These are phyloP conservation scores for Cyclanthera cordifolia DNA, from an alignment of 306 rosid species.

Conservation along the genomic window DNA sequence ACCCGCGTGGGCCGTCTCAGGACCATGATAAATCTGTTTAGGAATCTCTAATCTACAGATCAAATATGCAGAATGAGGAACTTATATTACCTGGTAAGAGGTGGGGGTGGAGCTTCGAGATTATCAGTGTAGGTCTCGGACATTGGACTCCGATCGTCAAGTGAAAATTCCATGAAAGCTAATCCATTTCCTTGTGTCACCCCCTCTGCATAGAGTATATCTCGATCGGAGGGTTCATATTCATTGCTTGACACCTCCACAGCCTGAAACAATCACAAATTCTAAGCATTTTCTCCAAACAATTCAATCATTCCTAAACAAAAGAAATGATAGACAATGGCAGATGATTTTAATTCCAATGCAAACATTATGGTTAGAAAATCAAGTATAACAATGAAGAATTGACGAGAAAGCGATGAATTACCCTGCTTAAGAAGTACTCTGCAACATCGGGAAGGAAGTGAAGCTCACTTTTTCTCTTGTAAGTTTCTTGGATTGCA, in stretches of 20 bases:
- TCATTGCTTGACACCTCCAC: too few species aligned
- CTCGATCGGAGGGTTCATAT: constrained; percentile 74
- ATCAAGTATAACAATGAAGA: too few species aligned
- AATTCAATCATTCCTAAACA: too few species aligned
- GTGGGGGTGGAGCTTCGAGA: constrained; percentile 66
- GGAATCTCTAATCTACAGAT: neutral
- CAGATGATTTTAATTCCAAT: too few species aligned
- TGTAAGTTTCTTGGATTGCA: constrained; percentile 82
- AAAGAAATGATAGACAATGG: too few species aligned
- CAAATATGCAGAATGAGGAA: neutral
- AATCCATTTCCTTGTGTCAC: constrained; percentile 93
- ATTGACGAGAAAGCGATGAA: constrained; percentile 7
- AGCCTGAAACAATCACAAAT: too few species aligned
- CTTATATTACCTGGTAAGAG: constrained; percentile 55
- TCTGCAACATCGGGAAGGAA: constrained; percentile 89
- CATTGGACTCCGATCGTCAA: constrained; percentile 81
- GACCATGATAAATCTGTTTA: too few species aligned
- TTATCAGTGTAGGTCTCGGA: constrained; percentile 69
- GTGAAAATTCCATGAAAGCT: constrained; percentile 90
- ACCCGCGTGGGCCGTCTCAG: too few species aligned
- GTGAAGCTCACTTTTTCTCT: constrained; percentile 83
- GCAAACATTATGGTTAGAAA: too few species aligned
- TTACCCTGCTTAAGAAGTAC: constrained; percentile 85
- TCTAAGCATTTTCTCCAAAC: too few species aligned
- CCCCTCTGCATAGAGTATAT: constrained; percentile 92